phyloP scores from a whole-genome alignment of 2,329 filamentous ascomycete species.

The Phyllosticta citribraziliensis region DNA sequence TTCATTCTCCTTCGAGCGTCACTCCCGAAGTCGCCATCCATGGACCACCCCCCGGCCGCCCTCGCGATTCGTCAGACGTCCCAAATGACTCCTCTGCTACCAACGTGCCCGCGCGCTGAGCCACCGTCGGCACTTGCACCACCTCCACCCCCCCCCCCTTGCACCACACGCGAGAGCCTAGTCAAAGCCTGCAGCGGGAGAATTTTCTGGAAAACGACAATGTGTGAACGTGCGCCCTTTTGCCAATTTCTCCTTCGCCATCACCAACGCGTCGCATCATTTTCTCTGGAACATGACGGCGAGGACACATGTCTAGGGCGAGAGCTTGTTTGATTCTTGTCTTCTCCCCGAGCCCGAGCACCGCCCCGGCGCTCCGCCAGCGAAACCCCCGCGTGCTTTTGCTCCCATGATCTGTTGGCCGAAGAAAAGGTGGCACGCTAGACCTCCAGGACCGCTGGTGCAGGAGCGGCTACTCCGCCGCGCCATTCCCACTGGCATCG shows the following conservation, averaged over 20 bases:
- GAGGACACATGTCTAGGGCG: neutral
- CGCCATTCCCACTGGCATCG: neutral
- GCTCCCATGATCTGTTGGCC: neutral
- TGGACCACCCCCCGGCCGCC: too few species aligned
- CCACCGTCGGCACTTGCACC: neutral
- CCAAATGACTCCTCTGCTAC: too few species aligned
- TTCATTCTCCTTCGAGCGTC: too few species aligned
- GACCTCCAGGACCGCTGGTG: neutral
- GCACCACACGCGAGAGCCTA: neutral
- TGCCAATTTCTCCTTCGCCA: neutral
- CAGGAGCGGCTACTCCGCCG: neutral
- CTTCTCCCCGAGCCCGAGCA: neutral
- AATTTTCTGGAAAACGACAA: constrained; percentile 10
- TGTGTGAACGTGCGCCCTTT: constrained; percentile 2
- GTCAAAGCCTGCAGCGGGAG: neutral
- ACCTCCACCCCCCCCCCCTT: neutral
- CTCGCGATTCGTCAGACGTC: too few species aligned
- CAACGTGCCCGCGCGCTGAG: neutral
- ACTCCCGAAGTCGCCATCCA: too few species aligned
- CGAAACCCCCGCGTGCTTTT: neutral
- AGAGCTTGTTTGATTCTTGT: neutral
- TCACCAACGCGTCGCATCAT: neutral
- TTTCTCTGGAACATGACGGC: neutral
- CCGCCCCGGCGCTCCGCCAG: neutral
- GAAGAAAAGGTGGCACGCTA: constrained; percentile 1